These are phyloP conservation scores for Wickerhamiella azymoides DNA, from an alignment of 805 yeast species.

Conservation along the genomic window DNA sequence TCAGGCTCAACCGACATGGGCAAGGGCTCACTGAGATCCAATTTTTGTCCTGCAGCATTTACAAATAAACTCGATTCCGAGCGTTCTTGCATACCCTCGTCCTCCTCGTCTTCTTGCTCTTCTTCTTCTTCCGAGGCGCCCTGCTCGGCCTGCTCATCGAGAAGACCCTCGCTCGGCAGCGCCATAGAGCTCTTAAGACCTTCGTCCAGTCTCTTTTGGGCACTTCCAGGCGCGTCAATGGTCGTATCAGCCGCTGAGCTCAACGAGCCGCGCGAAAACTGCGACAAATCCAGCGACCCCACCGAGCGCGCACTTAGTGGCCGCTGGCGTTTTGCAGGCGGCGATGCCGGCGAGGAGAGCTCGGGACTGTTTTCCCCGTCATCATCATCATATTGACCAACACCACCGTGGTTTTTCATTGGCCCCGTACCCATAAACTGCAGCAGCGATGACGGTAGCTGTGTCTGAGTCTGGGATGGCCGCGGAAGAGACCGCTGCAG, in stretches of 20 bases:
- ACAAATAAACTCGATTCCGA: too few species aligned
- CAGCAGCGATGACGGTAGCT: not conserved
- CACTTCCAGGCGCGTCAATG: too few species aligned
- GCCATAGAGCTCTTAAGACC: too few species aligned
- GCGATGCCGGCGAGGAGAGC: not conserved
- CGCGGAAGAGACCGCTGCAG: not conserved
- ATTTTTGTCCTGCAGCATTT: too few species aligned
- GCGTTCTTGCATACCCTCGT: conserved; percentile 10
- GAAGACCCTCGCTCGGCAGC: not conserved
- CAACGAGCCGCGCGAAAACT: not conserved
- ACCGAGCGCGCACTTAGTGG: not conserved
- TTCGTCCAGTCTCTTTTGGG: too few species aligned
- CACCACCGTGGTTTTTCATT: not conserved
- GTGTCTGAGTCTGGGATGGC: not conserved
- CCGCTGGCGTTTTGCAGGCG: not conserved
- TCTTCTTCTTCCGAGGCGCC: not conserved
- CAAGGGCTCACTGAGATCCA: too few species aligned
- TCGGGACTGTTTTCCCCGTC: not conserved
- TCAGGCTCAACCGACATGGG: conserved; percentile 10
- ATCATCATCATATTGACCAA: too few species aligned
- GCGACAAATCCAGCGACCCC: not conserved
- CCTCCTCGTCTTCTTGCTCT: conserved; percentile 11
- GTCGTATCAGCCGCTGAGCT: not conserved
- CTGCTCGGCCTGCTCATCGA: not conserved
- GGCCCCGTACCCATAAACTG: conserved; percentile 3